These are phyloP conservation scores for Paraconiothyrium sp. DNA, from an alignment of 2,329 filamentous ascomycete genomes.

Conservation along the genomic window DNA sequence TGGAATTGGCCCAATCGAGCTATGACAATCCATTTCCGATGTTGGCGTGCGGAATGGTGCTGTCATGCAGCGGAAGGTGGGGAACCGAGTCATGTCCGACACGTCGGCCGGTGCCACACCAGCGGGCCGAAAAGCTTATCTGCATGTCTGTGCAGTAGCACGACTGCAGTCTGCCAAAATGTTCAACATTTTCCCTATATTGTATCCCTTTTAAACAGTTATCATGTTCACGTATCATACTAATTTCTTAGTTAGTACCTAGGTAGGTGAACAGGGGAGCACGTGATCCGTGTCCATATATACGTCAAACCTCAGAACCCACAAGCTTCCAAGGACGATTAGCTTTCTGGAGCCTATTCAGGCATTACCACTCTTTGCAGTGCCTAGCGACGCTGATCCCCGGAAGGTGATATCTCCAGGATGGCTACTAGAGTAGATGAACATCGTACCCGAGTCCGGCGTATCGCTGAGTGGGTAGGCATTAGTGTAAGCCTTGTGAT, in stretches of 20 bases:
- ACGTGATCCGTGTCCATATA: background rate
- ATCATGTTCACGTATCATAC: background rate
- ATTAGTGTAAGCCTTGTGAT: background rate
- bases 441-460: no score
- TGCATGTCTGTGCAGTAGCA: conserved; percentile 3
- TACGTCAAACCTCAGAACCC: background rate
- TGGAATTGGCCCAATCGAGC: background rate
- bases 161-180: background rate
- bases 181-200: background rate
- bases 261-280: no score
- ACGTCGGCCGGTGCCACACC: conserved; percentile 8
- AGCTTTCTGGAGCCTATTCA: no score
- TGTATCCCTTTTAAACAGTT: background rate
- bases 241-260: no score
- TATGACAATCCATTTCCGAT: background rate
- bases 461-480: background rate
- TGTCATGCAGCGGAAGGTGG: conserved; percentile 13
- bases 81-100: conserved; percentile 12
- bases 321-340: background rate
- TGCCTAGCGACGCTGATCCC: no score
- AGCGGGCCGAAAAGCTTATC: conserved; percentile 14
- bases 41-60: conserved; percentile 1
- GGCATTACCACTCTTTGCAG: no score
- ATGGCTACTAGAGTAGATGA: no score
- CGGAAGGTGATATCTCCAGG: no score